phyloP scores from a whole-genome alignment of 2,329 filamentous ascomycete species.

The Lecanicillium sp. region DNA sequence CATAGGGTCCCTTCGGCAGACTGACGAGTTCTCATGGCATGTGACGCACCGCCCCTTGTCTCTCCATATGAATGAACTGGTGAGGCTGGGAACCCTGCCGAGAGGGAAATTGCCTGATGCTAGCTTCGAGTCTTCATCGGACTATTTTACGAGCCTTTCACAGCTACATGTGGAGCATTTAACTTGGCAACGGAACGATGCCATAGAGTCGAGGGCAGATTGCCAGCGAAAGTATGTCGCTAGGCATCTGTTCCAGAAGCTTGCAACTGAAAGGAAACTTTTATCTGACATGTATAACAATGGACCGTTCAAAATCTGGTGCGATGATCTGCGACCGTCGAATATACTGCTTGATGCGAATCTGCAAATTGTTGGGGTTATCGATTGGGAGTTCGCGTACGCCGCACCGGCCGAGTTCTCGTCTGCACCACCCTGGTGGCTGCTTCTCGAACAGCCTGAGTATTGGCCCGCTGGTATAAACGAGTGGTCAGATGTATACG shows the following conservation, averaged over 20 bases:
- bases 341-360: slow-evolving; percentile 1
- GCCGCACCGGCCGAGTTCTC: not conserved
- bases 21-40: not conserved
- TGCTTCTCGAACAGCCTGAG: slow-evolving; percentile 3
- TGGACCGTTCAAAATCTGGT: not conserved
- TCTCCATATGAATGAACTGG: not conserved
- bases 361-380: not conserved
- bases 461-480: not conserved
- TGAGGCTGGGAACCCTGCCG: not conserved
- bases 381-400: slow-evolving; percentile 4
- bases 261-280: not conserved
- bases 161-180: not conserved
- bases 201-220: not conserved
- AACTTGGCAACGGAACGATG: not conserved
- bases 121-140: not conserved
- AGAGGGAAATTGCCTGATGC: not conserved
- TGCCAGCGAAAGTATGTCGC: not conserved
- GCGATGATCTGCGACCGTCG: not conserved
- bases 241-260: not conserved
- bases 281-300: not conserved
- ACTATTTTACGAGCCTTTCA: not conserved
- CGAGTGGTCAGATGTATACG: not conserved
- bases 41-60: not conserved
- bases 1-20: not conserved
- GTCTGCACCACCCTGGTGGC: slow-evolving; percentile 1